These are phyloP conservation scores for Pleurostoma richardsiae DNA, from an alignment of 2,329 filamentous ascomycete genomes.

Conservation along the genomic window DNA sequence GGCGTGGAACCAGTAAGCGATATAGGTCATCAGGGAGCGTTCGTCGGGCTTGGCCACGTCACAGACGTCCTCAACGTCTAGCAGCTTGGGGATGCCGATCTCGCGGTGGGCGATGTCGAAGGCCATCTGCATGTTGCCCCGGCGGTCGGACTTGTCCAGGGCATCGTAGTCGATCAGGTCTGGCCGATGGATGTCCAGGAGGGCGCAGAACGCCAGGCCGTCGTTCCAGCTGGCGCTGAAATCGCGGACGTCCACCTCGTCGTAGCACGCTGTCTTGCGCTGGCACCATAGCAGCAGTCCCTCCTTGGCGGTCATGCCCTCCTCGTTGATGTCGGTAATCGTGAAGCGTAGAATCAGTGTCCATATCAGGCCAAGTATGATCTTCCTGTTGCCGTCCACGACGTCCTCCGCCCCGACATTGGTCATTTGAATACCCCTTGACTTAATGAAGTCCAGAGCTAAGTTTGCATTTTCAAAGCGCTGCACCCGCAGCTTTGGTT, in stretches of 20 bases:
- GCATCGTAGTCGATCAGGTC: constrained; percentile 96
- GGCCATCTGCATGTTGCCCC: constrained; percentile 95
- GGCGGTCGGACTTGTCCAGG: constrained; percentile 89
- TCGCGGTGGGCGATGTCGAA: constrained; percentile 95
- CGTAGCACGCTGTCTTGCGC: constrained; percentile 96
- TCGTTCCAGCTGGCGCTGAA: constrained; percentile 98
- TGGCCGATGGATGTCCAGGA: constrained; percentile 93
- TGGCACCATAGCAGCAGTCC: constrained; percentile 95
- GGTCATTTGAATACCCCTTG: constrained; percentile 87
- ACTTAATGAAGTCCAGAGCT: constrained; percentile 83
- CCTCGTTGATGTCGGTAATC: constrained; percentile 97
- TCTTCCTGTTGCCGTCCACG: constrained; percentile 95
- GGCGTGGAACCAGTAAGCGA: constrained; percentile 99
- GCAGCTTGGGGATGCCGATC: constrained; percentile 91
- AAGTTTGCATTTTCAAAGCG: constrained; percentile 98
- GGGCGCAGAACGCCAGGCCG: constrained; percentile 90
- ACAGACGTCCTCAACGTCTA: constrained; percentile 97
- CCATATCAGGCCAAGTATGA: constrained; percentile 96
- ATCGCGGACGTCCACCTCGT: constrained; percentile 91
- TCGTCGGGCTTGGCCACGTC: constrained; percentile 96
- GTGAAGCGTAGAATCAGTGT: constrained; percentile 96
- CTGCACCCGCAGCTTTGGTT: constrained; percentile 93
- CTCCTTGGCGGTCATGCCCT: constrained; percentile 96
- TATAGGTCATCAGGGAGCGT: constrained; percentile 97
- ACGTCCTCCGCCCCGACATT: constrained; percentile 98